phyloP scores from a whole-genome alignment of 768 basidiomycete species.

The Dictyophora rubrovolvata region DNA sequence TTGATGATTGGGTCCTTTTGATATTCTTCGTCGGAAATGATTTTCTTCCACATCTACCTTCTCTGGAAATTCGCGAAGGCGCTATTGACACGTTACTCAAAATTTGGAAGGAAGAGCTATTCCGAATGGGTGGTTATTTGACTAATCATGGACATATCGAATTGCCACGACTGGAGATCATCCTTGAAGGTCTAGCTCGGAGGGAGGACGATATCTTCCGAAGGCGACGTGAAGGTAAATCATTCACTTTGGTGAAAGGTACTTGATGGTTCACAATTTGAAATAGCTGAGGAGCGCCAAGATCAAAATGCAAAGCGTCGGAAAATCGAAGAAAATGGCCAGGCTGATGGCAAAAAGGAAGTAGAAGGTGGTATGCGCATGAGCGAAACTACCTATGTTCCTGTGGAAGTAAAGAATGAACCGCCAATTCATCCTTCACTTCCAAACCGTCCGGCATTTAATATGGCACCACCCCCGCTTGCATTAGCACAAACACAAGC shows the following conservation, averaged over 20 bases:
- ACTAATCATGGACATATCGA: constrained; percentile 89
- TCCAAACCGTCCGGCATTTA: constrained; percentile 52
- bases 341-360: not conserved
- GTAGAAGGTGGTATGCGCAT: constrained; percentile 1
- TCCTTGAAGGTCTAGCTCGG: constrained; percentile 89
- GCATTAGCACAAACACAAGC: not conserved
- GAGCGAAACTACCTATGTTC: constrained; percentile 9
- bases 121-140: constrained; percentile 95
- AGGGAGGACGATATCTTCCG: constrained; percentile 95
- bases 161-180: constrained; percentile 79
- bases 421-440: constrained; percentile 45
- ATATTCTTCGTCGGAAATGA: constrained; percentile 99
- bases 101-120: constrained; percentile 91
- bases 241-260: constrained; percentile 13
- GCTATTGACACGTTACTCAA: constrained; percentile 94
- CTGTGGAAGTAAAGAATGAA: constrained; percentile 7
- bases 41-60: constrained; percentile 96
- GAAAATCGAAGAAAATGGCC: constrained; percentile 40
- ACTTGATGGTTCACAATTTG: constrained; percentile 5
- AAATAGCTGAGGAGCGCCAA: constrained; percentile 87
- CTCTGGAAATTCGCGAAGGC: constrained; percentile 97
- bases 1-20: constrained; percentile 99
- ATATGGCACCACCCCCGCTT: constrained; percentile 40
- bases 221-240: constrained; percentile 82
- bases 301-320: constrained; percentile 86